Evolutionary conservation across 2,329 filamentous ascomycete species (phyloP), one percentile per base, ranked within the genome.

Genomic region (Blastomyces parvus): DNA sequence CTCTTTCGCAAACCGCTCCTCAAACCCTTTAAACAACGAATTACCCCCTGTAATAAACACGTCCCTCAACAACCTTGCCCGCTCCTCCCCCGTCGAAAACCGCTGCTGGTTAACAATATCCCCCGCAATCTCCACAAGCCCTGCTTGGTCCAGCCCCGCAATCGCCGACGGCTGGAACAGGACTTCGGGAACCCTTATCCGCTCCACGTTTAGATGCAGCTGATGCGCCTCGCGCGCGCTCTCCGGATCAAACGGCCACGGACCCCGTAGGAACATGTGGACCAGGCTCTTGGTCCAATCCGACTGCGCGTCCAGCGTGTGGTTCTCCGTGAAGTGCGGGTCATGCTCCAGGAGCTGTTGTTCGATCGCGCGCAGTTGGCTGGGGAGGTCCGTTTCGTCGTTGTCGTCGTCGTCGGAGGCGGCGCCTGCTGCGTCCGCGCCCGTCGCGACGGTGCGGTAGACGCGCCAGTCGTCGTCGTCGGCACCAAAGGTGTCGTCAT

Each of bases 381-480:
- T 84, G 63, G 85, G 83, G 0, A 96, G 83, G 70, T 97, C 93
- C 74, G 97, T 93, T 73, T 96, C 92, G 60, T 96, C 91, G 36
- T 57, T 38, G 2, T 40, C 57, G 70, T 93, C 89, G 68, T 97
- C 92, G 66, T 94, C 90, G 71, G 88, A 90, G 68, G 82, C 82
- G 19, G 84, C 84, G 8, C 89, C 88, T 68, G 82, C 82, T 40
- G 33, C 36, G 36, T 57, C 55, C 3, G 36, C 36, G 60, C 91
- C 91, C 0, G 89, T 91, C 1, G 91, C 90, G 63, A 97, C 95
- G 50, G 90, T 90, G 61, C 94, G 88, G 76, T 99, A 99, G 17
- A 99, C 91, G 64, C 91, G 91, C 94, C 94, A 99, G 75, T 99
- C 94, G 63, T 95, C 92, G 72, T 99, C 94, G 74, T 99, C 93